Evolutionary conservation across 1,284 basidiomycete species (phyloP).

Genomic region (Wolfiporia cocos): DNA sequence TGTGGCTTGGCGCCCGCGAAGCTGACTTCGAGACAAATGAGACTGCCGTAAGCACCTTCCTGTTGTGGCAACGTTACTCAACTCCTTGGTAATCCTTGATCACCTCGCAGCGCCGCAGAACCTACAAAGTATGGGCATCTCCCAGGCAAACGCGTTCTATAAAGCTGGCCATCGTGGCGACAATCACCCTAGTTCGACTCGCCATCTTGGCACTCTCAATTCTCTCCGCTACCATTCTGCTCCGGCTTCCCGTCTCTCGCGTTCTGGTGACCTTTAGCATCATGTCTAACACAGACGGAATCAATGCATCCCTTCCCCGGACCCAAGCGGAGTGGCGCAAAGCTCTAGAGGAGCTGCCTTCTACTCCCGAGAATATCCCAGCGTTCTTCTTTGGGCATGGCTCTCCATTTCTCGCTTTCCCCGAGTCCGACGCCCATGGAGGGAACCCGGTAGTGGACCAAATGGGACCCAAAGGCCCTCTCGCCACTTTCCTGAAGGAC

Average conservation of each 20-base stretch:
- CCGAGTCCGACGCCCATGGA: conserved; percentile 17
- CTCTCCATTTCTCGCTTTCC: conserved; percentile 46
- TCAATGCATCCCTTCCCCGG: conserved; percentile 22
- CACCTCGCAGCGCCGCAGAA: too few species aligned
- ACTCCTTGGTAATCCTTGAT: not conserved
- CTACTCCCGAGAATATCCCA: conserved; percentile 57
- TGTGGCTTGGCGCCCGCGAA: not conserved
- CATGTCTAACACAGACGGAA: conserved; percentile 14
- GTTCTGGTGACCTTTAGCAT: conserved; percentile 8
- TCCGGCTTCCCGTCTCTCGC: conserved; percentile 11
- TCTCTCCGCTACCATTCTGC: conserved; percentile 15
- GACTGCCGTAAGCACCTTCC: not conserved
- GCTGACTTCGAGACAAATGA: not conserved
- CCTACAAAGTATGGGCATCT: too few species aligned
- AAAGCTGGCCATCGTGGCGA: conserved; percentile 11
- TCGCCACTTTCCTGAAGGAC: conserved; percentile 57
- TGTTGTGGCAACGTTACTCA: not conserved
- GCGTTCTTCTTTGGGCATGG: conserved; percentile 76
- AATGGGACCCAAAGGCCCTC: conserved; percentile 46
- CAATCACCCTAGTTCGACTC: not conserved
- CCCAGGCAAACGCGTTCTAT: not conserved
- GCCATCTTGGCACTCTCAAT: conserved; percentile 11
- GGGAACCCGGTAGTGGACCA: conserved; percentile 26
- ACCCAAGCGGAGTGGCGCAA: conserved; percentile 44
- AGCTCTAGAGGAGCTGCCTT: conserved; percentile 54